A percentile compares a stretch with the other conserved stretches of the same genome.
Evolutionary conservation across 176 grass and related monocot species (phyloP).

Genomic region (Rhynchospora pubera): DNA sequence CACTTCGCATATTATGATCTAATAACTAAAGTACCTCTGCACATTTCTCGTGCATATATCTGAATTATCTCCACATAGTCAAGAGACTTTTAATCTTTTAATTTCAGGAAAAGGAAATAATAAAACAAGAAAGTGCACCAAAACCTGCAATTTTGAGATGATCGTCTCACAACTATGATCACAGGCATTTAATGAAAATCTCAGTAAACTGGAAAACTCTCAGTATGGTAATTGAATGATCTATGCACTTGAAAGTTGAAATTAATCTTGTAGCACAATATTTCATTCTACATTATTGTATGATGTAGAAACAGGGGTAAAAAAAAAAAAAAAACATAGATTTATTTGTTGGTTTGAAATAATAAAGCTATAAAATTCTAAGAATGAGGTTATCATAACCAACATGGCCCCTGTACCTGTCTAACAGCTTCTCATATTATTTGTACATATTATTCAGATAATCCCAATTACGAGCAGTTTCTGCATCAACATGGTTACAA

Average conservation of each 20-base stretch:
- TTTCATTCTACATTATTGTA: background rate
- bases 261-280: background rate
- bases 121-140: no score
- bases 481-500: background rate
- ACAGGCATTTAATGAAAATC: background rate
- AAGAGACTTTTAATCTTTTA: no score
- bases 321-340: background rate
- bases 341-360: background rate
- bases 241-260: background rate
- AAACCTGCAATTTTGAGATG: no score
- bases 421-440: constrained; percentile 53
- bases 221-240: background rate
- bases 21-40: no score
- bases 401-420: constrained; percentile 59
- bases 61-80: no score
- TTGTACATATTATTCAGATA: no score
- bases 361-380: constrained; percentile 47
- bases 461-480: background rate
- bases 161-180: background rate
- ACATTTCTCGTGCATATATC: no score
- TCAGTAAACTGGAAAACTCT: background rate
- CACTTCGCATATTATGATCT: no score
- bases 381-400: constrained; percentile 54
- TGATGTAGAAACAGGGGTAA: background rate
- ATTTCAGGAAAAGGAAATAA: no score